phyloP scores from a whole-genome alignment of 176 grass and related monocot species.

The Triticum turgidum region DNA sequence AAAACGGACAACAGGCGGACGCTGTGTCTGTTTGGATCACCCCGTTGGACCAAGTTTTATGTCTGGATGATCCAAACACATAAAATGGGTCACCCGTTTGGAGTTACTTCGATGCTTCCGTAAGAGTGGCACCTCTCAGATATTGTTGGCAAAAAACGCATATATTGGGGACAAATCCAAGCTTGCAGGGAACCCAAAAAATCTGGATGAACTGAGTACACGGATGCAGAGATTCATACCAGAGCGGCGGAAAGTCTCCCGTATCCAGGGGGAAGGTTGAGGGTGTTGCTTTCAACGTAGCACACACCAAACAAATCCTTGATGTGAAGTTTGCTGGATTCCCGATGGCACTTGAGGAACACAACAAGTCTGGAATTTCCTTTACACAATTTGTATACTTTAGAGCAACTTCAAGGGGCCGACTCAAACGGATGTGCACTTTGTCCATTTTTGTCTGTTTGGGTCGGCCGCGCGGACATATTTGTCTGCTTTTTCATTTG shows the following conservation, averaged over 20 bases:
- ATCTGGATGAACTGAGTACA: not conserved
- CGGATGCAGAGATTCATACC: not conserved
- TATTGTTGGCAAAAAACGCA: not conserved
- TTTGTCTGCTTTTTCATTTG: no score
- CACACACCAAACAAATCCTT: not conserved
- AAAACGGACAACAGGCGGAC: no score
- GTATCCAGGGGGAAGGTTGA: not conserved
- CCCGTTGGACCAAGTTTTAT: no score
- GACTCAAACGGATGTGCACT: no score
- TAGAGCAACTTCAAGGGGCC: no score
- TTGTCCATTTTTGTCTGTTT: no score
- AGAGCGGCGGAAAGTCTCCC: not conserved
- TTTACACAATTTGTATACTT: not conserved
- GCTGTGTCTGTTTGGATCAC: no score
- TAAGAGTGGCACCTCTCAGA: not conserved
- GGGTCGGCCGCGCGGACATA: no score
- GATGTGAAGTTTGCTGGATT: not conserved
- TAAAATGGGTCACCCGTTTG: no score
- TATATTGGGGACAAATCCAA: not conserved
- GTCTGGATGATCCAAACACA: no score
- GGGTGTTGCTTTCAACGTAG: slow-evolving; percentile 20
- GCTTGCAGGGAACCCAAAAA: not conserved
- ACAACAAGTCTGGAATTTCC: not conserved
- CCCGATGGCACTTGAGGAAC: not conserved
- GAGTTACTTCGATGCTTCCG: not conserved